phyloP scores from a whole-genome alignment of 306 rosid species.

The Erythrophleum fordii region DNA sequence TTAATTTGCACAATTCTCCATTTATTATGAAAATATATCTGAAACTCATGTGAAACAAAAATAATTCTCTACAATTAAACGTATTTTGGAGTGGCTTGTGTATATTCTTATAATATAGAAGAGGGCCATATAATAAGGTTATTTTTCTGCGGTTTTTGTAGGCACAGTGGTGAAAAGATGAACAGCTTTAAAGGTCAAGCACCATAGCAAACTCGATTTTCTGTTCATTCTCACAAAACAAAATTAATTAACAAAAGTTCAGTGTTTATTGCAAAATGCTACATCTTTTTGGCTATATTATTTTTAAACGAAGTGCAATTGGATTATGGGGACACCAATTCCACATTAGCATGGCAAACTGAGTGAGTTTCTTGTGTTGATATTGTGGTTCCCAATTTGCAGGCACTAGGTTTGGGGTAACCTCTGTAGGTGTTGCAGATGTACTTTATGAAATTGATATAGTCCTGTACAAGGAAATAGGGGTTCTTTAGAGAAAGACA shows the following conservation, averaged over 20 bases:
- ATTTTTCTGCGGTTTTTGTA: neutral
- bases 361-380: neutral
- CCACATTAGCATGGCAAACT: neutral
- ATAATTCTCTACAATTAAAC: neutral
- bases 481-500: neutral
- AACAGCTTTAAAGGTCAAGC: neutral
- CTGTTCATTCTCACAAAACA: neutral
- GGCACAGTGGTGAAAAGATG: neutral
- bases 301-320: no score
- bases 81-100: neutral
- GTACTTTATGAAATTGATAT: neutral
- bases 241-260: neutral
- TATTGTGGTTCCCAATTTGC: neutral
- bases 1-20: neutral
- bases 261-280: neutral
- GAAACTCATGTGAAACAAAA: neutral
- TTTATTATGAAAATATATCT: no score
- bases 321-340: neutral
- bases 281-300: no score
- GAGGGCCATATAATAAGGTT: no score
- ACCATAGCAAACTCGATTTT: neutral
- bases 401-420: neutral
- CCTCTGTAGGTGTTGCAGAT: neutral
- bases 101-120: neutral
- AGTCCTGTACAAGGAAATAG: neutral